These are phyloP conservation scores for Harringtonia lauricola DNA, from an alignment of 2,329 filamentous ascomycete species.

Conservation along the genomic window DNA sequence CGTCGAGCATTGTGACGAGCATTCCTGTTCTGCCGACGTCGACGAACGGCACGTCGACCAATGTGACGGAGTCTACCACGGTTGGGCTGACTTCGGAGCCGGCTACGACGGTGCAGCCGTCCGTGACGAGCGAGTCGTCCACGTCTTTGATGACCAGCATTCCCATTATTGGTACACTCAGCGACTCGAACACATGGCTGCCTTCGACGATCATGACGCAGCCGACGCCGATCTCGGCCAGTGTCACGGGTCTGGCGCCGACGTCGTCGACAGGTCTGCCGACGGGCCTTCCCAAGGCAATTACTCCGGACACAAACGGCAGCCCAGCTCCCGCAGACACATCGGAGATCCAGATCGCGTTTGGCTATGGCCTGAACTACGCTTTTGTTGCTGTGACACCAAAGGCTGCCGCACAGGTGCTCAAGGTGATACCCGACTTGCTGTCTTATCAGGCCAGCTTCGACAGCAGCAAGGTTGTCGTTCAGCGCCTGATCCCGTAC, in stretches of 20 bases:
- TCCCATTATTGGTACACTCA: not conserved
- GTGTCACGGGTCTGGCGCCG: constrained; percentile 24
- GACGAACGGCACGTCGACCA: no score
- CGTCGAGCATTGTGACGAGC: not conserved
- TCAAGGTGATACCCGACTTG: constrained; percentile 63
- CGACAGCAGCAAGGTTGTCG: constrained; percentile 38
- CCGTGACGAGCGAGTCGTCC: no score
- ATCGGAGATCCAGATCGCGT: constrained; percentile 72
- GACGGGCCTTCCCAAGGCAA: constrained; percentile 59
- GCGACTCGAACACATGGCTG: constrained; percentile 27
- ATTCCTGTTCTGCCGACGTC: not conserved
- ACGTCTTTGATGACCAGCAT: not conserved
- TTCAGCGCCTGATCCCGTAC: constrained; percentile 64
- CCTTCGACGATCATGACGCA: constrained; percentile 53
- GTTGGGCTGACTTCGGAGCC: no score
- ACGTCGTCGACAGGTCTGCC: constrained; percentile 45
- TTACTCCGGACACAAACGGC: constrained; percentile 55
- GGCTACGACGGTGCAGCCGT: no score
- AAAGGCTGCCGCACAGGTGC: constrained; percentile 74
- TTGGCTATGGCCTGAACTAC: constrained; percentile 73
- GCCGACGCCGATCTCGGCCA: constrained; percentile 28
- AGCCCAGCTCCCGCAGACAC: constrained; percentile 47
- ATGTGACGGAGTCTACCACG: no score
- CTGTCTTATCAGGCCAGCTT: constrained; percentile 55
- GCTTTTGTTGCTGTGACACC: constrained; percentile 63